Evolutionary conservation across 768 basidiomycete species (phyloP), one percentile per base, ranked within the genome.

Genomic region (Lanmaoa pseudosensibilis): DNA sequence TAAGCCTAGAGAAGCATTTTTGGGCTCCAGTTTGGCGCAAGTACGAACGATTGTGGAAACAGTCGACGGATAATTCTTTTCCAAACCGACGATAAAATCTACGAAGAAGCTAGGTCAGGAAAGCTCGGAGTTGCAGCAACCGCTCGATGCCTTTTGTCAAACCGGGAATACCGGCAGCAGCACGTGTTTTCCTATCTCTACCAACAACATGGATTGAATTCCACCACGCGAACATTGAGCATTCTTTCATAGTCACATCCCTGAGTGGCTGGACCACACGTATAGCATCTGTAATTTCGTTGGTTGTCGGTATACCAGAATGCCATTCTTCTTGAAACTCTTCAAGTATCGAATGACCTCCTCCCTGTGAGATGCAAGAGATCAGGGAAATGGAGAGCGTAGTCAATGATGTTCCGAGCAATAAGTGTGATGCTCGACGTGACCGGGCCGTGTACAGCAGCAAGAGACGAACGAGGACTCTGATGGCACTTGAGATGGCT

Each of bases 1-100:
- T 8, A 61, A 65, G 1, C 74, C 77, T 9, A 71, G 70, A 0
- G 83, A 73, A 3, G 71, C 75, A 51, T 80, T 71, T 67, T 88
- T 92, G 0, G 92, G 84, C 10, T 84, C 79, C 27, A 94, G 71
- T 70, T 94, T 94, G 6, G 79, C 84, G 64, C 88, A 90, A 1
- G 92, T 93, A 36, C 88, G 82, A 23, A 84, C 84, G 48, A 94
- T 88, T 0, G 92, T 85, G 9, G 90, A 92, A 12, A 93, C 92
- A 0, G 92, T 94, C 0, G 91, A 90, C 4, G 92, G 92, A 68
- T 88, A 94, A 68, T 92, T 86, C 49, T 80, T 83, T 71, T 94
- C 92, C 30, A 94, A 67, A 3, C 90, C 86, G 19, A 87, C 72
- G 54, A 94, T 89, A 62, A 93, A 94, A 67, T 86, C 92, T 92